phyloP scores from a whole-genome alignment of 2,329 filamentous ascomycete genomes.

The Epichloe sp. region DNA sequence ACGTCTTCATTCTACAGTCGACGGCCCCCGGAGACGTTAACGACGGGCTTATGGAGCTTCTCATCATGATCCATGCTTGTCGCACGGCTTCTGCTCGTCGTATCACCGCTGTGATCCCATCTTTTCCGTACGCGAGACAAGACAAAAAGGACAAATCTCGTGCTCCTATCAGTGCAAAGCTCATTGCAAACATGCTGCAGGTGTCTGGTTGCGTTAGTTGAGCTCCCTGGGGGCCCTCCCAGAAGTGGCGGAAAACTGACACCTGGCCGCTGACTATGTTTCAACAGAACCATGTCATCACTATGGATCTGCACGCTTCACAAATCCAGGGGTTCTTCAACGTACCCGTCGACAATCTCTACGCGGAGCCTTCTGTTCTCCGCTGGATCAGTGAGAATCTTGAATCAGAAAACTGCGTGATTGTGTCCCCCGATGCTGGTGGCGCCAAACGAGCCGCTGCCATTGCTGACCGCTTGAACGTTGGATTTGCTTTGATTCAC shows the following conservation, averaged over 20 bases:
- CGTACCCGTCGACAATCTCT: slow-evolving; percentile 61
- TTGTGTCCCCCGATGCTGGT: slow-evolving; percentile 89
- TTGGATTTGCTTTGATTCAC: slow-evolving; percentile 88
- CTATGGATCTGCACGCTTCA: slow-evolving; percentile 88
- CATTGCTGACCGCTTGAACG: slow-evolving; percentile 82
- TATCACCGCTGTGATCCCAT: slow-evolving; percentile 90
- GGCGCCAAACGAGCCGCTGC: slow-evolving; percentile 89
- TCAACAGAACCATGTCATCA: slow-evolving; percentile 51
- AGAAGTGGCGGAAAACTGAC: neutral
- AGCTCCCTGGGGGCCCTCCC: neutral
- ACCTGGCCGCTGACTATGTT: neutral
- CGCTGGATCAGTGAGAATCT: slow-evolving; percentile 86
- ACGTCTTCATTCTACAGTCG: slow-evolving; percentile 95
- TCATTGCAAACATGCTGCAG: slow-evolving; percentile 96
- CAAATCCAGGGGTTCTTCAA: slow-evolving; percentile 98
- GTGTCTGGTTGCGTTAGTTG: slow-evolving; percentile 61
- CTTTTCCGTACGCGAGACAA: slow-evolving; percentile 91
- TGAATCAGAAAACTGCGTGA: slow-evolving; percentile 70
- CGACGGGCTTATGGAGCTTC: slow-evolving; percentile 92
- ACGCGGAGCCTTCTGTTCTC: slow-evolving; percentile 84
- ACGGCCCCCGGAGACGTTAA: slow-evolving; percentile 90
- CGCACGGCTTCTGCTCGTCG: slow-evolving; percentile 56
- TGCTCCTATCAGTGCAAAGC: slow-evolving; percentile 89
- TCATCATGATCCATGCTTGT: slow-evolving; percentile 98
- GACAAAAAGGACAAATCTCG: slow-evolving; percentile 96